Evolutionary conservation across 768 basidiomycete species (phyloP).

Genomic region (Holtermannia corniformis): DNA sequence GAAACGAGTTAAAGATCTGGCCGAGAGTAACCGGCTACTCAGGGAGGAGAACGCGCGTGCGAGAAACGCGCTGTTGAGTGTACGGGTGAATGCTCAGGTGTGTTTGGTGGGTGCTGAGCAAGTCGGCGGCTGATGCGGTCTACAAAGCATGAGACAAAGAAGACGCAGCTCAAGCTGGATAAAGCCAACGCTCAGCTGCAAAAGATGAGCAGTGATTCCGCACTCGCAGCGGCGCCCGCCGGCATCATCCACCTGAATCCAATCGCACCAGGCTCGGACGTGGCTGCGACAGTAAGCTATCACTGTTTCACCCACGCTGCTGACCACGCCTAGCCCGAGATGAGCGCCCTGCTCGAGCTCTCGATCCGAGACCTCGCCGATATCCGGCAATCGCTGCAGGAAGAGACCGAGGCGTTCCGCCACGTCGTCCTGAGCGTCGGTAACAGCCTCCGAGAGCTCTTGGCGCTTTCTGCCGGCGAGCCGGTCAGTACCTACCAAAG

Average conservation of each 20-base stretch:
- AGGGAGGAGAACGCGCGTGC: neutral
- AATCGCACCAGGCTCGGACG: conserved; percentile 9
- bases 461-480: conserved; percentile 21
- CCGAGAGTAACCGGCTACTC: neutral
- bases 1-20: neutral
- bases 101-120: neutral
- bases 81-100: conserved; percentile 3
- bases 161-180: conserved; percentile 27
- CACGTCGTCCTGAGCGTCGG: conserved; percentile 37
- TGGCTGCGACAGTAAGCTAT: conserved; percentile 16
- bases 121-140: neutral
- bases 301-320: neutral
- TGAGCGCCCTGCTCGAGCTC: conserved; percentile 30
- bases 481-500: conserved; percentile 15
- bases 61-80: neutral
- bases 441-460: conserved; percentile 26
- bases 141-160: conserved; percentile 37
- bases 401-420: conserved; percentile 40
- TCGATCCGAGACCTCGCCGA: conserved; percentile 31
- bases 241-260: conserved; percentile 29
- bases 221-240: conserved; percentile 8
- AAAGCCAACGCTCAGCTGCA: conserved; percentile 21
- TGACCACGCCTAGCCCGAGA: conserved; percentile 14
- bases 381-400: conserved; percentile 32
- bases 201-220: conserved; percentile 15